A percentile compares a stretch with the other conserved stretches of the same genome.
These are phyloP conservation scores for Penicillium herquei DNA, from an alignment of 495 filamentous ascomycete species.

Conservation along the genomic window DNA sequence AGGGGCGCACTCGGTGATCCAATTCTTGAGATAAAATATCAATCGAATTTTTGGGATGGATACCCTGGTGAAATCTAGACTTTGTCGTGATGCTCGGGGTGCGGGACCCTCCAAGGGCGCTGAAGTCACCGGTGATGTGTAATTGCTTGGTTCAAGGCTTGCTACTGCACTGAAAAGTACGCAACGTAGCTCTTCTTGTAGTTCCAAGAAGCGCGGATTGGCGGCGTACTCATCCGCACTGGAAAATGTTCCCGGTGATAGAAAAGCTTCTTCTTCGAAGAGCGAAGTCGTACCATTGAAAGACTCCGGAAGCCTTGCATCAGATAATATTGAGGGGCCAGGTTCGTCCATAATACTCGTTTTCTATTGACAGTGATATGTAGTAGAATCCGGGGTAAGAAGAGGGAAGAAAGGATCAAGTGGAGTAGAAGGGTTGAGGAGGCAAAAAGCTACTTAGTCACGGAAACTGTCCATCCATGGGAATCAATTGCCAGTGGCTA, in stretches of 20 bases:
- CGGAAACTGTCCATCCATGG: constrained; percentile 1
- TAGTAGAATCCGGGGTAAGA: constrained; percentile 14
- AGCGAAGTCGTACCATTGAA: constrained; percentile 17
- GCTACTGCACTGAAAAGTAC: constrained; percentile 28
- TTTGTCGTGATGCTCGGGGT: constrained; percentile 12
- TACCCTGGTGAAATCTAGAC: constrained; percentile 26
- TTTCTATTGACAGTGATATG: neutral
- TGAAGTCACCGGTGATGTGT: constrained; percentile 17
- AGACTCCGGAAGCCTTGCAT: constrained; percentile 12
- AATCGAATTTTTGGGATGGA: constrained; percentile 27
- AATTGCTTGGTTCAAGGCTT: constrained; percentile 22
- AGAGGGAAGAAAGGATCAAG: constrained; percentile 10
- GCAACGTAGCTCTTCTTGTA: constrained; percentile 29
- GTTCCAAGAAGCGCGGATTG: constrained; percentile 27
- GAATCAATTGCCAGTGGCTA: no score
- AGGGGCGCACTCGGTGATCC: constrained; percentile 30
- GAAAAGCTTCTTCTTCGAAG: constrained; percentile 27
- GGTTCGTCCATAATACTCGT: constrained; percentile 18
- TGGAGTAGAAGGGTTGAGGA: neutral
- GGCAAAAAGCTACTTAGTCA: constrained; percentile 20
- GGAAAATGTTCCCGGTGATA: constrained; percentile 30
- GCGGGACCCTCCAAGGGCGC: constrained; percentile 15
- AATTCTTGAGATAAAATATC: constrained; percentile 28
- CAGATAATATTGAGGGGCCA: constrained; percentile 11
- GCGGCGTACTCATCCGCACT: constrained; percentile 31